phyloP scores from a whole-genome alignment of 495 filamentous ascomycete species.

The Hypomontagnella monticulosa region DNA sequence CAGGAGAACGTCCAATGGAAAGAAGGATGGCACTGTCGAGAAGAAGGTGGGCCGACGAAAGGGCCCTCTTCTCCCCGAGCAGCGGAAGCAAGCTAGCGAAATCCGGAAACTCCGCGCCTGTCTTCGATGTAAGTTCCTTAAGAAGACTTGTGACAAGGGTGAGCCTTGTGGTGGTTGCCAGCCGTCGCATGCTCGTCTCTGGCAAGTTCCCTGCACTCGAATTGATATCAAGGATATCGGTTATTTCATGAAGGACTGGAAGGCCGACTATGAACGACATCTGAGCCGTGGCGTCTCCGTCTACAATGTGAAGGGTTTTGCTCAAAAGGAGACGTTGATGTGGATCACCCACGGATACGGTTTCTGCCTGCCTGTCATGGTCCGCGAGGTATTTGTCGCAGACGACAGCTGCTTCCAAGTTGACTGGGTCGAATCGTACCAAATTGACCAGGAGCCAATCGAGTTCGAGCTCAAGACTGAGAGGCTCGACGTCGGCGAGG shows the following conservation, averaged over 20 bases:
- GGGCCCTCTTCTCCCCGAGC: slow-evolving; percentile 89
- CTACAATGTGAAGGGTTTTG: slow-evolving; percentile 92
- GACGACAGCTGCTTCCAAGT: slow-evolving; percentile 92
- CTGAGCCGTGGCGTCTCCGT: slow-evolving; percentile 85
- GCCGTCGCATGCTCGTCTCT: slow-evolving; percentile 89
- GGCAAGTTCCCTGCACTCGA: slow-evolving; percentile 94
- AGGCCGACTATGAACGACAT: slow-evolving; percentile 91
- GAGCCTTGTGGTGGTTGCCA: slow-evolving; percentile 93
- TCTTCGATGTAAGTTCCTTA: slow-evolving; percentile 95
- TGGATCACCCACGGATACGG: slow-evolving; percentile 93
- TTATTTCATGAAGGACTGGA: slow-evolving; percentile 99
- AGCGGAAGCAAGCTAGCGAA: slow-evolving; percentile 92
- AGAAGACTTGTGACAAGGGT: slow-evolving; percentile 97
- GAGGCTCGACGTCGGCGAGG: slow-evolving; percentile 82
- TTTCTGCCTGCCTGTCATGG: slow-evolving; percentile 84
- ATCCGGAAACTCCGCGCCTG: slow-evolving; percentile 92
- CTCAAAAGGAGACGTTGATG: slow-evolving; percentile 77
- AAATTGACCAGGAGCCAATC: slow-evolving; percentile 70
- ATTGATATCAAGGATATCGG: slow-evolving; percentile 97
- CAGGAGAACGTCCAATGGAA: slow-evolving; percentile 75
- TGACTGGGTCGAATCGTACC: slow-evolving; percentile 85
- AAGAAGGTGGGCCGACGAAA: slow-evolving; percentile 89
- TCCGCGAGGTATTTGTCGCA: slow-evolving; percentile 87
- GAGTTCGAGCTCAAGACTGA: slow-evolving; percentile 86
- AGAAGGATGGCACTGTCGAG: slow-evolving; percentile 76